Evolutionary conservation across 345 rosid species (phyloP), one percentile per base, ranked within the genome.

Genomic region (Salix suchowensis): DNA sequence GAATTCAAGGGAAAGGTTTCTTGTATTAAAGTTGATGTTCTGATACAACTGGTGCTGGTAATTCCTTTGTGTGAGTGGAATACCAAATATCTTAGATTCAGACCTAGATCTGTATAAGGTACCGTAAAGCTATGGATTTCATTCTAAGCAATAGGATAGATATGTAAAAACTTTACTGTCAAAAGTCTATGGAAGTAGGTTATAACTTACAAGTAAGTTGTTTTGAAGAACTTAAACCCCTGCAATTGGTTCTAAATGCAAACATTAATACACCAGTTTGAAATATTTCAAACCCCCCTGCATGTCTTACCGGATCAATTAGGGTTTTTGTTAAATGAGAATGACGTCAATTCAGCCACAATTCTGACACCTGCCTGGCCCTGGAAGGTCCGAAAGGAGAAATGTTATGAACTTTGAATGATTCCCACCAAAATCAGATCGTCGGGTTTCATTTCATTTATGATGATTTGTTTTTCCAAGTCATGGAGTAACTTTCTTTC

Each of bases 1-100:
- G 88, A 85, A 80, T 92, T 92, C 75, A 92, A 82, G 80, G 94
- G 98, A 26, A 82, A 82, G 76, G 94, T 94, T 75, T 60, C 78
- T 60, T 93, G 94, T 74, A 72, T 94, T 24, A 84, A 94, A 86
- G 92, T 88, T 39, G 87, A 86, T 32, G 34, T 93, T 5, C 91
- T 28, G 97, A 94, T 83, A 92, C 96, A 34, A 91, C 97, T 1
- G 96, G 96, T 79, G 97, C 97, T 36, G 97, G 96, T 39, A 96
- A 92, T 87, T 88, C 98, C 58, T 94, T 92, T 39, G 42, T 36
- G 92, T 91, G 12, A 86, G 94, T 48, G 97, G 96, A 26, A 9
- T 92, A 65, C 88, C 91, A 42, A 81, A 75, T 80, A 73, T 85
- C 86, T 81, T 94, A 77, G 92, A 96, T 68, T 81, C 90, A 74